phyloP scores from a whole-genome alignment of 2,329 filamentous ascomycete species.

The Lecanicillium sp. region DNA sequence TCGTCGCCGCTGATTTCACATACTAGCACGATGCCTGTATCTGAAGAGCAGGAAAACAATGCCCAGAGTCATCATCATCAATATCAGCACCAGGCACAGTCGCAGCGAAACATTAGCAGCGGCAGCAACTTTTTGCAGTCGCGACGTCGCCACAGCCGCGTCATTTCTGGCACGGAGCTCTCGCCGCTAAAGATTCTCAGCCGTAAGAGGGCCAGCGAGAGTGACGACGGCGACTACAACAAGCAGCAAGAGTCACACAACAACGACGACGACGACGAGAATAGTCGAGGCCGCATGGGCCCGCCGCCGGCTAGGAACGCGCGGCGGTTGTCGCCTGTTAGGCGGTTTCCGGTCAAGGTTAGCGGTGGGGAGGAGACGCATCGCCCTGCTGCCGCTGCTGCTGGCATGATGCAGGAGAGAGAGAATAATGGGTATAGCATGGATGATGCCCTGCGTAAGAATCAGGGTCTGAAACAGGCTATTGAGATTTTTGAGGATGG shows the following conservation, averaged over 20 bases:
- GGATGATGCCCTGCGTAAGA: conserved; percentile 45
- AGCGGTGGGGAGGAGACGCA: conserved; percentile 19
- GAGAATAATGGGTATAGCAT: conserved; percentile 29
- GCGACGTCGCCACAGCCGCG: conserved; percentile 43
- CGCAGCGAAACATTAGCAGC: not conserved
- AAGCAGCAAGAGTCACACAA: too few relatives aligned
- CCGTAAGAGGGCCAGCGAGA: conserved; percentile 17
- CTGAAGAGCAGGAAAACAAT: not conserved
- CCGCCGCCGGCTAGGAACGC: conserved; percentile 32
- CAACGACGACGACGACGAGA: not conserved
- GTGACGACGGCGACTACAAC: conserved; percentile 13
- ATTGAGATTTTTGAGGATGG: conserved; percentile 58
- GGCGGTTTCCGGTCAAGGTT: conserved; percentile 54
- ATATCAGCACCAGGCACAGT: not conserved
- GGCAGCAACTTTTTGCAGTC: too few relatives aligned
- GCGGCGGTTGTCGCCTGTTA: conserved; percentile 42
- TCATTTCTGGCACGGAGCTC: conserved; percentile 48
- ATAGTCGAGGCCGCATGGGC: conserved; percentile 9
- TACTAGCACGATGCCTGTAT: conserved; percentile 27
- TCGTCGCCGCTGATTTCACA: conserved; percentile 38
- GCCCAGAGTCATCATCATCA: not conserved
- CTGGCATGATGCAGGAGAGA: conserved; percentile 22
- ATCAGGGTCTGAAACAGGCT: conserved; percentile 47
- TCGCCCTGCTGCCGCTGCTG: conserved; percentile 3
- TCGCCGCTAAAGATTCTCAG: conserved; percentile 49